phyloP scores from a whole-genome alignment of 345 rosid genomes.

The Geranium brycei region DNA sequence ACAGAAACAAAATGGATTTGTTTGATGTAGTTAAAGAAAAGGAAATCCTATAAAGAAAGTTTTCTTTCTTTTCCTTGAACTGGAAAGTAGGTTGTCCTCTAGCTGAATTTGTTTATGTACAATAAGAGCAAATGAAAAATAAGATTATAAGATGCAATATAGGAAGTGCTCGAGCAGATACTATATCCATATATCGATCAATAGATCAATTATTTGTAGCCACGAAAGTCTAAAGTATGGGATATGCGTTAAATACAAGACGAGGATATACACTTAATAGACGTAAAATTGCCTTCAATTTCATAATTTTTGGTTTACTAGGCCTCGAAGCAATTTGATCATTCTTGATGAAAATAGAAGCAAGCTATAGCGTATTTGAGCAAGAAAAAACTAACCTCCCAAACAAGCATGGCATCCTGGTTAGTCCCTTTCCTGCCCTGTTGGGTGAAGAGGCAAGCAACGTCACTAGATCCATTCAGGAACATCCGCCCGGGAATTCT shows the following conservation, averaged over 20 bases:
- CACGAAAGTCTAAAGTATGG: background rate
- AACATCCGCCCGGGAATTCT: slow-evolving; percentile 70
- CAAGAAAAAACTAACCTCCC: slow-evolving; percentile 64
- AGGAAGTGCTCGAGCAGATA: background rate
- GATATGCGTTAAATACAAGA: background rate
- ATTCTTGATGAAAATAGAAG: background rate
- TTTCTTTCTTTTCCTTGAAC: background rate
- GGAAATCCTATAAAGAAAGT: background rate
- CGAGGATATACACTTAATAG: background rate
- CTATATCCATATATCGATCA: background rate
- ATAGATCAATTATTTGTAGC: background rate
- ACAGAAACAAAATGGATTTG: background rate
- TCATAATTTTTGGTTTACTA: background rate
- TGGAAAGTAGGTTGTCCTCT: background rate
- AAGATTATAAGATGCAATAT: background rate
- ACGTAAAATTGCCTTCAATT: too few species aligned
- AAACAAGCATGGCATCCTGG: slow-evolving; percentile 97
- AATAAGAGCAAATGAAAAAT: background rate
- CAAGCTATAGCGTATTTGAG: background rate
- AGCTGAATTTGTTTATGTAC: background rate
- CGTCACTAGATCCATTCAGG: slow-evolving; percentile 70
- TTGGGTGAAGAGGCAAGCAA: slow-evolving; percentile 73
- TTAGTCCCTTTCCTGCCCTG: slow-evolving; percentile 99
- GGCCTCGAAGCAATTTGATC: background rate
- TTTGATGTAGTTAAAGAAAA: background rate